Base-by-base conservation (phyloP, 768 basidiomycete genomes). In the Strobilomyces echinocephalus region DNA sequence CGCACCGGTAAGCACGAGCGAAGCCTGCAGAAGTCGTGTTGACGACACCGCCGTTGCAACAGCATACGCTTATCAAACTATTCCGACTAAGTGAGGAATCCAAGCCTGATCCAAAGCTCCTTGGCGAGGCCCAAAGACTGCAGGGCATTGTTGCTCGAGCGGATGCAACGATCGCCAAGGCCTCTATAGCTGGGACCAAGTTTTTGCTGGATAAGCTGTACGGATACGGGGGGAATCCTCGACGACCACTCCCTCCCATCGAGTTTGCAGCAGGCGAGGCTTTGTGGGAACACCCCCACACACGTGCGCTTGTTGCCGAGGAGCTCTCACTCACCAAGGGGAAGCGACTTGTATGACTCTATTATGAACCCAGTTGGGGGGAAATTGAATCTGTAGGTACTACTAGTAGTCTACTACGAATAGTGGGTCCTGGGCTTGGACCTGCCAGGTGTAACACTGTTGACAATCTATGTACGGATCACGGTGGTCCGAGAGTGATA, bases 101-200 rank as follows among this genome's bases (percentile, higher is more conserved):
- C 18, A 74, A 74, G 50, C 73, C 73, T 42, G 78, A 88, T 61
- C 73, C 78, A 8, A 73, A 78, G 14, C 65, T 82, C 24, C 79
- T 93, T 34, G 70, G 78, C 0, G 84, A 88, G 62, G 87, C 89
- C 8, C 84, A 85, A 60, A 77, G 74, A 14, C 66, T 95, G 26
- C 94, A 97, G 64, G 88, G 83, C 10, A 82, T 93, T 57, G 77
- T 91, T 50, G 89, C 88, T 9, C 82, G 79, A 44, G 91, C 83
- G 6, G 94, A 97, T 67, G 85, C 75, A 58, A 87, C 88, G 7
- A 85, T 93, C 60, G 80, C 87, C 24, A 86, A 87, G 63, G 72
- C 82, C 2, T 84, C 84, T 2, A 84, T 95, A 56, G 72, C 86
- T 7, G 92, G 93, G 6, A 92, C 87, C n/a, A 95, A 95, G 70